These are phyloP conservation scores for Goniomonas avonlea DNA, from an alignment of 78 protist genomes.

Conservation along the genomic window DNA sequence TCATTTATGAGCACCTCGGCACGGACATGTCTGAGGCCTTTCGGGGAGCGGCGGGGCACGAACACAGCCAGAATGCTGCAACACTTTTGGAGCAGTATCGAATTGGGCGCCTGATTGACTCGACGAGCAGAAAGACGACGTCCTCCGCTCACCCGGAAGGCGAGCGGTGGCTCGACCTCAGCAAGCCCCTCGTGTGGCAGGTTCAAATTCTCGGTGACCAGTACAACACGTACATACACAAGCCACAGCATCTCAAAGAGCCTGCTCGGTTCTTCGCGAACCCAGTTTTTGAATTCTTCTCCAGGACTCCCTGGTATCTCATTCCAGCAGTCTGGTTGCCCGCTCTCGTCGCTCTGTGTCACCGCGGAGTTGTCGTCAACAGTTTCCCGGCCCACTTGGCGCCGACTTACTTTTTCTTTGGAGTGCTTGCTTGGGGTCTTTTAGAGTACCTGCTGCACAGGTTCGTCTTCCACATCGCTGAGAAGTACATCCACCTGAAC, in stretches of 20 bases:
- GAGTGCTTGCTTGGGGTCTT: conserved; percentile 49
- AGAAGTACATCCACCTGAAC: conserved; percentile 7
- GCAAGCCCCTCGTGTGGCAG: conserved; percentile 5
- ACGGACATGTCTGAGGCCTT: too few relatives aligned
- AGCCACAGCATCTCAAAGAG: conserved; percentile 2
- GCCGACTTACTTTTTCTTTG: conserved; percentile 25
- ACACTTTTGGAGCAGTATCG: neutral
- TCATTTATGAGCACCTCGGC: neutral
- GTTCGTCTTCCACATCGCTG: neutral
- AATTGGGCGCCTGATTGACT: neutral
- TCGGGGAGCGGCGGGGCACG: too few relatives aligned
- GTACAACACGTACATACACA: conserved; percentile 3
- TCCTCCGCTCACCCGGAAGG: neutral
- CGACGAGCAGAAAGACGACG: neutral
- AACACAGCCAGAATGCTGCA: conserved; percentile 3
- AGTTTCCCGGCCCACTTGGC: neutral
- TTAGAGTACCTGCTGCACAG: conserved; percentile 67
- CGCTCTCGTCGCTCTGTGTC: neutral
- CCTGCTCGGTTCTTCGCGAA: conserved; percentile 12
- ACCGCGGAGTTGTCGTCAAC: neutral
- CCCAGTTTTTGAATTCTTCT: neutral
- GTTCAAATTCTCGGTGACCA: neutral
- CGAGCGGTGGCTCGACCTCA: neutral
- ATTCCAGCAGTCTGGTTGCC: conserved; percentile 9
- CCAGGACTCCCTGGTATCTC: conserved; percentile 8